A percentile compares a stretch with the other conserved stretches of the same genome.
Evolutionary conservation across 2,329 filamentous ascomycete species (phyloP).

Genomic region (Arthroderma uncinatum): DNA sequence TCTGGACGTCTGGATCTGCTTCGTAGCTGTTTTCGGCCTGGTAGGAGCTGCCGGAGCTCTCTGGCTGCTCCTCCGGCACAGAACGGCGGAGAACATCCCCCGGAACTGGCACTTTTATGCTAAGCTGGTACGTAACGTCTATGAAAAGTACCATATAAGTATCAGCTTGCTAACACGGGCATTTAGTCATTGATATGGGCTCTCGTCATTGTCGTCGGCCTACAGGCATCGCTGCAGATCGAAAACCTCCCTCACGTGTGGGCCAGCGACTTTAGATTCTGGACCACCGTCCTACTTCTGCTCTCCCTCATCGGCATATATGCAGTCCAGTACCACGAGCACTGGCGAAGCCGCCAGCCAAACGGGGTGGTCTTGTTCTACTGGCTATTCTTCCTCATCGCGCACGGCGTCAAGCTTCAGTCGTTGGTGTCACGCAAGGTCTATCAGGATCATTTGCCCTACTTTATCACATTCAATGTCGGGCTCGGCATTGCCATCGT

Average conservation of each 20-base stretch:
- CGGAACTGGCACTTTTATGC: conserved; percentile 90
- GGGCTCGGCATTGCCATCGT: conserved; percentile 57
- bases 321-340: conserved; percentile 73
- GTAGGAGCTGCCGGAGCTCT: conserved; percentile 65
- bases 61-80: conserved; percentile 65
- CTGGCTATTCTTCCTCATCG: conserved; percentile 77
- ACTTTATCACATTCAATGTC: conserved; percentile 65
- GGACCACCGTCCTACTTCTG: conserved; percentile 63
- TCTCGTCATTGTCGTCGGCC: conserved; percentile 55
- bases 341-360: conserved; percentile 68
- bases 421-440: conserved; percentile 70
- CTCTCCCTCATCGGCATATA: conserved; percentile 64
- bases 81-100: conserved; percentile 52
- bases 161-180: not conserved
- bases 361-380: conserved; percentile 85
- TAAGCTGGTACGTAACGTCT: conserved; percentile 58
- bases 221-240: conserved; percentile 68
- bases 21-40: conserved; percentile 68
- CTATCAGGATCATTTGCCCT: conserved; percentile 54
- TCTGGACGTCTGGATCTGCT: conserved; percentile 76
- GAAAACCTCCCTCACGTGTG: conserved; percentile 57
- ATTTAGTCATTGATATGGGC: conserved; percentile 51
- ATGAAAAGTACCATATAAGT: not conserved
- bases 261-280: conserved; percentile 74
- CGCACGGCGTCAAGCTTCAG: conserved; percentile 69